phyloP scores from a whole-genome alignment of 108 stramenopile species.

The Poteriospumella lacustris region DNA sequence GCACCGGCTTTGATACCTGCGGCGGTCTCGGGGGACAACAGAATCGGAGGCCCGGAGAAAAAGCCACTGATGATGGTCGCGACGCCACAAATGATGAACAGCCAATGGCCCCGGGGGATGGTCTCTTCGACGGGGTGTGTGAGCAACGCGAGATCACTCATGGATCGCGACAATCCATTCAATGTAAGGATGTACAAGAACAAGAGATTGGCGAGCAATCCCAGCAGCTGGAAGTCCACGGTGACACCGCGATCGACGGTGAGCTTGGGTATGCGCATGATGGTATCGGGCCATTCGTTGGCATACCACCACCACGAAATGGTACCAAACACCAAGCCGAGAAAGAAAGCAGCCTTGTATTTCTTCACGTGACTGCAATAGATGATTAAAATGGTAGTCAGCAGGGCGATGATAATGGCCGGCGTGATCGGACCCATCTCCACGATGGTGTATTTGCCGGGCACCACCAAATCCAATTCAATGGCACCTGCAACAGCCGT shows the following conservation, averaged over 20 bases:
- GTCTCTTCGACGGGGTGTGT: neutral
- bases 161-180: slow-evolving; percentile 6
- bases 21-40: slow-evolving; percentile 15
- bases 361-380: neutral
- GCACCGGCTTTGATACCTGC: slow-evolving; percentile 28
- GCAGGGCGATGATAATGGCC: slow-evolving; percentile 1
- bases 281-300: neutral
- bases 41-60: slow-evolving; percentile 17
- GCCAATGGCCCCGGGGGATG: slow-evolving; percentile 19
- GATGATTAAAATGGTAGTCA: neutral
- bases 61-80: slow-evolving; percentile 10
- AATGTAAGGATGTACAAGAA: slow-evolving; percentile 9
- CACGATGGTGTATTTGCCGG: slow-evolving; percentile 12
- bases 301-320: slow-evolving; percentile 1
- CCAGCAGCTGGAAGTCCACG: neutral
- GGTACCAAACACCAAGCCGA: slow-evolving; percentile 21
- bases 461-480: slow-evolving; percentile 24
- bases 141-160: neutral
- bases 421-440: slow-evolving; percentile 19
- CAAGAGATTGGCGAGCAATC: neutral
- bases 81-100: slow-evolving; percentile 24
- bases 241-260: neutral
- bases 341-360: neutral
- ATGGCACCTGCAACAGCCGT: slow-evolving; percentile 23
- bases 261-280: neutral